phyloP scores from a whole-genome alignment of 2,329 filamentous ascomycete genomes.

The Aspergillus caelatus region DNA sequence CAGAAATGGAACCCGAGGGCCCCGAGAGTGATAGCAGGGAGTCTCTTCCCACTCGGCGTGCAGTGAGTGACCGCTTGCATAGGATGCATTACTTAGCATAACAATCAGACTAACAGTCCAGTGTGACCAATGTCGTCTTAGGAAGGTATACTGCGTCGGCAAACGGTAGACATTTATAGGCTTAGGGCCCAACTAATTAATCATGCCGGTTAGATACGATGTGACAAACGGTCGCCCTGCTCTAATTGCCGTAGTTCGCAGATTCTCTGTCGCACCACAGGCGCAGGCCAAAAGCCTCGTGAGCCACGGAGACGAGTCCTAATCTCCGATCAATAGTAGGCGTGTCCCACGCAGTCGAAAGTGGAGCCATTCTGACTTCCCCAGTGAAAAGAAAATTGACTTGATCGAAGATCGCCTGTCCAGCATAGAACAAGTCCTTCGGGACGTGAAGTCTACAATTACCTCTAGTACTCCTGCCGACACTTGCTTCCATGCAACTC shows the following conservation, averaged over 20 bases:
- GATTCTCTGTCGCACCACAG: slow-evolving; percentile 42
- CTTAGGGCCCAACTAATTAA: background rate
- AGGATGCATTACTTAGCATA: background rate
- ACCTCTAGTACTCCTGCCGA: slow-evolving; percentile 10
- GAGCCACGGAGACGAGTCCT: slow-evolving; percentile 44
- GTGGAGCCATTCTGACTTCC: background rate
- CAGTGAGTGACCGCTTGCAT: slow-evolving; percentile 29
- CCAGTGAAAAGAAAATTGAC: slow-evolving; percentile 57
- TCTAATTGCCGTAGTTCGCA: slow-evolving; percentile 44
- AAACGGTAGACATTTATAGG: background rate
- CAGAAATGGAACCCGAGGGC: slow-evolving; percentile 34
- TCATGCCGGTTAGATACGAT: slow-evolving; percentile 38
- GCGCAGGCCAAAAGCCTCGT: slow-evolving; percentile 35
- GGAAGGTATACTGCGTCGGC: slow-evolving; percentile 30
- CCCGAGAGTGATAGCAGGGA: slow-evolving; percentile 30
- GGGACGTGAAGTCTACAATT: slow-evolving; percentile 25
- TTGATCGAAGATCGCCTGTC: slow-evolving; percentile 54
- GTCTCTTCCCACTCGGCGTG: slow-evolving; percentile 26
- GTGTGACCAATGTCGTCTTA: slow-evolving; percentile 39
- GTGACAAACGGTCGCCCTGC: slow-evolving; percentile 46
- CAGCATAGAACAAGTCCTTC: slow-evolving; percentile 48
- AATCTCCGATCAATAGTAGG: slow-evolving; percentile 48
- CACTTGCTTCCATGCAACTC: slow-evolving; percentile 14
- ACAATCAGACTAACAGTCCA: slow-evolving; percentile 18
- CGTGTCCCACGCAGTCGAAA: background rate